These are phyloP conservation scores for Quercus rubra DNA, from an alignment of 306 rosid genomes.

Conservation along the genomic window DNA sequence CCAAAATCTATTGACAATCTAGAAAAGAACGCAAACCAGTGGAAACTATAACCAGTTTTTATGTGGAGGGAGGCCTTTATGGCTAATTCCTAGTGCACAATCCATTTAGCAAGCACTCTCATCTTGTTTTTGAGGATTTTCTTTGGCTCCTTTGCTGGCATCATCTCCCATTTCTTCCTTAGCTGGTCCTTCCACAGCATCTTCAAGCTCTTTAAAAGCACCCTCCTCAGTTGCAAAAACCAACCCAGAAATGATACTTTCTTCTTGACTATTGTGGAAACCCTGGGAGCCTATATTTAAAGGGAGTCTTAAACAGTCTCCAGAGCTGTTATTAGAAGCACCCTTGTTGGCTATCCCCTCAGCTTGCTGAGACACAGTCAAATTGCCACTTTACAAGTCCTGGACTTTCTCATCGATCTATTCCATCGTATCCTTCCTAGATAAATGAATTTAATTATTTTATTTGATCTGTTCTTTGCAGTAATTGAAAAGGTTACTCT, in stretches of 20 bases:
- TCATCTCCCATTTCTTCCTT: slow-evolving; percentile 38
- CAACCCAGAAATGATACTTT: slow-evolving; percentile 32
- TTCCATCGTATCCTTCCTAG: not conserved
- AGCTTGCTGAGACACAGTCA: slow-evolving; percentile 16
- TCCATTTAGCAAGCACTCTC: slow-evolving; percentile 12
- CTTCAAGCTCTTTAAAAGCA: slow-evolving; percentile 35
- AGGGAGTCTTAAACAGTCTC: slow-evolving; percentile 9
- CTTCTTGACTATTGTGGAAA: slow-evolving; percentile 17
- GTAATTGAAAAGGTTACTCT: no score
- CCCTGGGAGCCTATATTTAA: slow-evolving; percentile 4
- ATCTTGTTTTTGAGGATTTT: slow-evolving; percentile 14
- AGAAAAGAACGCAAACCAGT: slow-evolving; percentile 3
- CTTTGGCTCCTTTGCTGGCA: slow-evolving; percentile 28
- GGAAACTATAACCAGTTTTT: slow-evolving; percentile 15
- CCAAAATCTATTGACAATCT: not conserved
- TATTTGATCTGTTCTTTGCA: no score
- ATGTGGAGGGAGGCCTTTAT: slow-evolving; percentile 16
- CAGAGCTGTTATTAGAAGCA: slow-evolving; percentile 16
- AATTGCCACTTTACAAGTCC: slow-evolving; percentile 5
- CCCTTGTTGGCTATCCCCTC: slow-evolving; percentile 3
- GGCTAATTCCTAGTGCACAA: slow-evolving; percentile 12
- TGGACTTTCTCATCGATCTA: slow-evolving; percentile 11
- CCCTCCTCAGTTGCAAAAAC: slow-evolving; percentile 26
- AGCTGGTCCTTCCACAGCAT: slow-evolving; percentile 27
- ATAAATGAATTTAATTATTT: no score